Base-by-base conservation (phyloP, 805 yeast species). In the Monosporozyma solicola region DNA sequence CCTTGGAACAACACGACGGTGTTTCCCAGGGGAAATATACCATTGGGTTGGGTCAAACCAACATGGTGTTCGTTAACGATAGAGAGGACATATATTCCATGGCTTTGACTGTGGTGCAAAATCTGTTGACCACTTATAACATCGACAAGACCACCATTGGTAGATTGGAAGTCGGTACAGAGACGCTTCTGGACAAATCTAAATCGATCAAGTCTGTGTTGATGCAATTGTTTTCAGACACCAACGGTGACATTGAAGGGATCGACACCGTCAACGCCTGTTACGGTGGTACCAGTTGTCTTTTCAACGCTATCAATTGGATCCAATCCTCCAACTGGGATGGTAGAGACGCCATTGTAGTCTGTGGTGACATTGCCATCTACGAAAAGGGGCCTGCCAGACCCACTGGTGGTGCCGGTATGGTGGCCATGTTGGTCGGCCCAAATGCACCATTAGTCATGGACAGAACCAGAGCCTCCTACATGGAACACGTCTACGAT, bases 331-430 rank as follows among this genome's bases (percentile, higher is more conserved):
- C 88, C 31, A 79, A 92, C 46, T 94, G 99, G 99, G 99, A 94
- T 67, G 99, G 99, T 58, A 83, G 98, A 72, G 90, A 92, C 66
- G 98, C 98, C 53, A 81, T 94, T 64, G 99, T 92, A 53, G 96
- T 92, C 24, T 84, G 94, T 68, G 98, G 97, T 73, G 99, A 94
- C 73, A 94, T 94, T 71, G 99, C 99, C 67, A 84, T 94, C 61
- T 94, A 94, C 74, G 90, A 91, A 64, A 82, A 91, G 75, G 99
- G 99, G 70, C 85, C 95, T 41, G 99, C 99, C 53, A 85, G 99
- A 79, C 99, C 99, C 67, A 94, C 99, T 51, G 99, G 99, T 72
- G 99, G 99, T 76, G 97, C 95, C 52, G 99, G 99, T 69, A 79
- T 95, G 48, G 95, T 92, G 55, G 99, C 99, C 46, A 64, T 94